Percentiles rank a stretch among this genome's conserved stretches.
Conservation (phyloP, 2,329 filamentous ascomycete species). For the Phyllosticta capitalensis region DNA sequence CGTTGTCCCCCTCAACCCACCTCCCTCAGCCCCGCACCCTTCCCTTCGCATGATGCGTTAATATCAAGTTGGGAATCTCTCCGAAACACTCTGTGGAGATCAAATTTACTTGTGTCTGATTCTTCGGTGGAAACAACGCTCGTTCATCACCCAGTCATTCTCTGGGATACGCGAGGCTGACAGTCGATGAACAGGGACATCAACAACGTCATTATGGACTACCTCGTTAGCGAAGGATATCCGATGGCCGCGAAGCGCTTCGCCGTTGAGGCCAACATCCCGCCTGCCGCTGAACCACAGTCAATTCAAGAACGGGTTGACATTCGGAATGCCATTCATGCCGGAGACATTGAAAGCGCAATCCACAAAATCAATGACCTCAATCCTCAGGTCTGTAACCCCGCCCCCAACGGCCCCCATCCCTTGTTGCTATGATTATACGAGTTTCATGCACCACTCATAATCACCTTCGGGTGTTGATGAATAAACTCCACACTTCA, state of each 20-base stretch:
- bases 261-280: slow-evolving; percentile 83
- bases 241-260: slow-evolving; percentile 88
- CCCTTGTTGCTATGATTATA: slow-evolving; percentile 75
- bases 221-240: slow-evolving; percentile 92
- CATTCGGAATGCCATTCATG: slow-evolving; percentile 77
- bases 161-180: slow-evolving; percentile 16
- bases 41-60: slow-evolving; percentile 60
- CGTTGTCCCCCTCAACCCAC: slow-evolving; percentile 32
- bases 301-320: slow-evolving; percentile 69
- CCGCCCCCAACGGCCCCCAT: background rate
- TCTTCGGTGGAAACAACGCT: slow-evolving; percentile 17
- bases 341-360: slow-evolving; percentile 74
- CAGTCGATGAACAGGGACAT: slow-evolving; percentile 60
- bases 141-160: slow-evolving; percentile 1
- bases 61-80: slow-evolving; percentile 99
- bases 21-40: slow-evolving; percentile 19
- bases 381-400: slow-evolving; percentile 70
- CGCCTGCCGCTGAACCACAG: slow-evolving; percentile 59
- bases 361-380: slow-evolving; percentile 83
- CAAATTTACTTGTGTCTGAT: slow-evolving; percentile 70
- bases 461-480: slow-evolving; percentile 78
- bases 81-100: slow-evolving; percentile 93
- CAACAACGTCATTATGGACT: slow-evolving; percentile 91
- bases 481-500: slow-evolving; percentile 74
- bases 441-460: slow-evolving; percentile 99